These are phyloP conservation scores for Mucor mucedo DNA, from an alignment of 371 early-diverging fungal genomes.

Conservation along the genomic window DNA sequence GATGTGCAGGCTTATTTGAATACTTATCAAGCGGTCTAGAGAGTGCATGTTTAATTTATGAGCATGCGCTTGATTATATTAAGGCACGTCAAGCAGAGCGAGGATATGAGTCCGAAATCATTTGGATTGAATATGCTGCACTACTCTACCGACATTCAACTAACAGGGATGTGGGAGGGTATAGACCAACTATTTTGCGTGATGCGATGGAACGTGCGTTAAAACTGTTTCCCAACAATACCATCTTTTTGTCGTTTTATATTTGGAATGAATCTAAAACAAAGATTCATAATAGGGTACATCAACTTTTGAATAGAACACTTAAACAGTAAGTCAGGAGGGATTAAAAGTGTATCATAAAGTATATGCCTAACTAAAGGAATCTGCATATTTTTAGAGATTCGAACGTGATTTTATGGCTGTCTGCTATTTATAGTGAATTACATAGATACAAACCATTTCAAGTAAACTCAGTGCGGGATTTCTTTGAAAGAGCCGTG, in stretches of 20 bases:
- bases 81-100: conserved; percentile 44
- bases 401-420: conserved; percentile 63
- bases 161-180: conserved; percentile 24
- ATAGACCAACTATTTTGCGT: conserved; percentile 59
- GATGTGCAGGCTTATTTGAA: conserved; percentile 61
- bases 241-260: conserved; percentile 60
- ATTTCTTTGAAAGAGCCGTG: conserved; percentile 65
- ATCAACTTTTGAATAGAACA: conserved; percentile 48
- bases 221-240: conserved; percentile 62
- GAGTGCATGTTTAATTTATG: conserved; percentile 56
- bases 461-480: conserved; percentile 60
- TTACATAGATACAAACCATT: conserved; percentile 62
- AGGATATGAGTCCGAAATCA: conserved; percentile 45
- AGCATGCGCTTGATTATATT: conserved; percentile 48
- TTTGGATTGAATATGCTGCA: conserved; percentile 51
- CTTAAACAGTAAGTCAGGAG: conserved; percentile 41
- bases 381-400: conserved; percentile 30
- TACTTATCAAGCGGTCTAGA: conserved; percentile 58
- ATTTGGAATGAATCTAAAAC: conserved; percentile 72
- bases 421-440: conserved; percentile 66
- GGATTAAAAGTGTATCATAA: too few species aligned
- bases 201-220: conserved; percentile 52
- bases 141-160: conserved; percentile 51
- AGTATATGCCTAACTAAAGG: too few species aligned
- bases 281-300: conserved; percentile 69